A percentile compares a stretch with the other conserved stretches of the same genome.
phyloP scores from a whole-genome alignment of 2,329 filamentous ascomycete genomes.

The Colletotrichum neosansevieriae region DNA sequence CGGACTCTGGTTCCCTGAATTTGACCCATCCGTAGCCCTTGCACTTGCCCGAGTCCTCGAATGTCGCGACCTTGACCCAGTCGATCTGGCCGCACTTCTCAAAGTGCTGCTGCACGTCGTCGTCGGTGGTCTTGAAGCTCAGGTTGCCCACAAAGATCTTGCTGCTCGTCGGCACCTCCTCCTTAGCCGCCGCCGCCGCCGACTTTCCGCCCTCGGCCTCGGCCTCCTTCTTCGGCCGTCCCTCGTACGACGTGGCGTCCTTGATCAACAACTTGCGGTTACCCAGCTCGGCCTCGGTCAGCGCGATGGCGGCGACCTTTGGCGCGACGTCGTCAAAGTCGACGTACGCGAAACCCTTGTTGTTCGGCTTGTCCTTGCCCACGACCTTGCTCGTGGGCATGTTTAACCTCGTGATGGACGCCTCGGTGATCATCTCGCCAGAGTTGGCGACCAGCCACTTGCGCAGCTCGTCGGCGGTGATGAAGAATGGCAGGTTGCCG shows the following conservation, averaged over 20 bases:
- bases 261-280: slow-evolving; percentile 92
- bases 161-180: slow-evolving; percentile 69
- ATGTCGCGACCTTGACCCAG: slow-evolving; percentile 90
- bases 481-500: slow-evolving; percentile 90
- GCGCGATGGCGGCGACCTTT: slow-evolving; percentile 80
- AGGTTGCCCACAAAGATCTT: slow-evolving; percentile 95
- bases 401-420: slow-evolving; percentile 86
- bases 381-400: slow-evolving; percentile 74
- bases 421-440: slow-evolving; percentile 72
- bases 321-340: slow-evolving; percentile 82
- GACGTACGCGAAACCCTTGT: slow-evolving; percentile 96
- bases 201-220: slow-evolving; percentile 44
- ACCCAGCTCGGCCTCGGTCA: slow-evolving; percentile 85
- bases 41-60: slow-evolving; percentile 97
- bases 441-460: slow-evolving; percentile 83
- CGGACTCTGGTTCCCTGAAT: slow-evolving; percentile 83
- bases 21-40: slow-evolving; percentile 98
- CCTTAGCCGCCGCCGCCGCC: slow-evolving; percentile 44
- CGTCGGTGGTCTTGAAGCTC: slow-evolving; percentile 83
- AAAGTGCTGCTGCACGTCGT: slow-evolving; percentile 85
- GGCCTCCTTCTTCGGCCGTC: slow-evolving; percentile 79
- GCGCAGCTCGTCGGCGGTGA: slow-evolving; percentile 79
- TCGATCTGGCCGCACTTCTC: slow-evolving; percentile 85
- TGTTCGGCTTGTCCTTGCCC: slow-evolving; percentile 63
- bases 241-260: slow-evolving; percentile 88